Base-by-base conservation (phyloP, 2,329 filamentous ascomycete genomes). In the Hymenoscyphus occultus region DNA sequence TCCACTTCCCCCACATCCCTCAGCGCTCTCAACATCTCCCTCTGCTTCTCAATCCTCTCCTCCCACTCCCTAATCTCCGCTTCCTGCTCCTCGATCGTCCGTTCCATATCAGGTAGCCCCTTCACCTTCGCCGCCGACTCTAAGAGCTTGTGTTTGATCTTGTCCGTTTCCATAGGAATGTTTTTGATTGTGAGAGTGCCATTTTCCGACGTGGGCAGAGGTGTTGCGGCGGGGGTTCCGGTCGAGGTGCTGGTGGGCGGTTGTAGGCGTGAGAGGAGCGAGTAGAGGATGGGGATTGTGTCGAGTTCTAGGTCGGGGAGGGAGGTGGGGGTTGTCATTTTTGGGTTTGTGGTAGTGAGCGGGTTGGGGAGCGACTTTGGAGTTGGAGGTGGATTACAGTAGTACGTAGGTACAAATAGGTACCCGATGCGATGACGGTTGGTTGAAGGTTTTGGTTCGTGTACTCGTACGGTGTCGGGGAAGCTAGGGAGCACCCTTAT, bases 121-220 rank as follows among this genome's bases (percentile, higher is more conserved):
- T 83, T 82, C 61, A 93, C 81, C 71, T 88, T 85, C 40, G 81
- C 83, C 60, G 90, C 83, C 60, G 93, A 93, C 70, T 89, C 89
- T 76, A 93, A 90, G 65, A 98, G 85, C 77, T 92, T 91, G 77
- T 93, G 88, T 77, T 92, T 93, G 72, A 97, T 82, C 42, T 85
- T 84, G 73, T 92, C 90, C 1, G 91, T 90, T 42, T 91, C 92
- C 2, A 87, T 85, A 1, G 90, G 87, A 16, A 98, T 85, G 71
- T 96, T 90, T 76, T 96, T 96, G 67, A 84, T 69, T 5, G 66
- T 69, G 32, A 76, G 65, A 1, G 70, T 64, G 3, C 70, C 72
- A 1, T 68, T 72, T 35, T 68, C 67, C 22, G 68, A 65, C 13
- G 76, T 67, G 64, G 76, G 74, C 9, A 22, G 48, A 59, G 67